These are phyloP conservation scores for Cryptosporidium meleagridis DNA, from an alignment of 169 alveolate genomes.

Conservation along the genomic window DNA sequence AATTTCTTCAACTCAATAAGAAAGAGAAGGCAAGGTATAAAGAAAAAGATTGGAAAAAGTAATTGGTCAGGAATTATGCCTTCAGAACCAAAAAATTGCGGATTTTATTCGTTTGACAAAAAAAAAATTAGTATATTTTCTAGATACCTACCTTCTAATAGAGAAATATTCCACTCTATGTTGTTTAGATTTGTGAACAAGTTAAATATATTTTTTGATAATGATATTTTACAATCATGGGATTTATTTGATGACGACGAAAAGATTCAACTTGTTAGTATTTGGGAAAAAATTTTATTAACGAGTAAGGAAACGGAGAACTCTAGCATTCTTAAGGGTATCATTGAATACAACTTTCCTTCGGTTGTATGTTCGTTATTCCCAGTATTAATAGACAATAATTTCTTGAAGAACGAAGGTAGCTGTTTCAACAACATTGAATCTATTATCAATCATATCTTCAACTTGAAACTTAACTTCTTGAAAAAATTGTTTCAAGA, in stretches of 20 bases:
- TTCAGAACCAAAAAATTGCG: neutral
- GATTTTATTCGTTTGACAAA: neutral
- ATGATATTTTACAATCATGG: constrained; percentile 33
- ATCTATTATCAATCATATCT: neutral
- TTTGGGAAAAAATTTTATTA: constrained; percentile 23
- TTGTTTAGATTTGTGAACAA: neutral
- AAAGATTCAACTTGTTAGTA: neutral
- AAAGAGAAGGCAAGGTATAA: constrained; percentile 19
- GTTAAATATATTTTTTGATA: neutral
- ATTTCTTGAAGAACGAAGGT: neutral
- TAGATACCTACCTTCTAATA: constrained; percentile 44
- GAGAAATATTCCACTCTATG: constrained; percentile 47
- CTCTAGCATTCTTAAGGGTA: neutral
- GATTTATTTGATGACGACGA: constrained; percentile 8
- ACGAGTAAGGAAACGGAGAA: constrained; percentile 24
- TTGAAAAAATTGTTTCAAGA: constrained; percentile 44
- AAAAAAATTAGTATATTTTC: constrained; percentile 17
- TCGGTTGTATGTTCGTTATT: neutral
- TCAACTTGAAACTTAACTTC: neutral
- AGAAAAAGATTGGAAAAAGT: constrained; percentile 16
- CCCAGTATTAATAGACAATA: neutral
- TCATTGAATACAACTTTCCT: neutral
- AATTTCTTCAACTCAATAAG: constrained; percentile 20
- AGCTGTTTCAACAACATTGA: neutral
- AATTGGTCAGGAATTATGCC: constrained; percentile 65